These are phyloP conservation scores for Farysia itapuensis DNA, from an alignment of 1,284 basidiomycete species.

Conservation along the genomic window DNA sequence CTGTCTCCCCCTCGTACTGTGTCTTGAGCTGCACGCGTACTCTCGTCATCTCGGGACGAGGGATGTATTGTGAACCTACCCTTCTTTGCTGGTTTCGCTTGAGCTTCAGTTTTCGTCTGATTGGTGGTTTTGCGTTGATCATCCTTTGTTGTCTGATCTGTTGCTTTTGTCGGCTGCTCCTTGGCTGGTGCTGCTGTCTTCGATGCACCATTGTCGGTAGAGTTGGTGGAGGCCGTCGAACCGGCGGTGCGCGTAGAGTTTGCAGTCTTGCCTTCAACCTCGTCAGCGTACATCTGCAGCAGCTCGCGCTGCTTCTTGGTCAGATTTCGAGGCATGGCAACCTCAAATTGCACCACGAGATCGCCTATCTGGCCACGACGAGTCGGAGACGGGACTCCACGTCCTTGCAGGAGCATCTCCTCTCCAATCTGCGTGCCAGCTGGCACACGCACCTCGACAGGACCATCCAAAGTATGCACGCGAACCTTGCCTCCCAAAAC, in stretches of 20 bases:
- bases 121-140: slow-evolving; percentile 5
- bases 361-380: slow-evolving; percentile 72
- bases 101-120: slow-evolving; percentile 3
- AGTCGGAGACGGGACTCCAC: slow-evolving; percentile 72
- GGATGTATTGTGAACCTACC: slow-evolving; percentile 39
- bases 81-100: slow-evolving; percentile 9
- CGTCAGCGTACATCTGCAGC: slow-evolving; percentile 86
- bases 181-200: neutral
- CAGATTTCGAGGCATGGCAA: slow-evolving; percentile 86
- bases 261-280: slow-evolving; percentile 59
- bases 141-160: neutral
- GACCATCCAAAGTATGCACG: slow-evolving; percentile 92
- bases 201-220: neutral
- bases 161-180: neutral
- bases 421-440: slow-evolving; percentile 93
- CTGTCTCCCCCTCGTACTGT: too few species aligned
- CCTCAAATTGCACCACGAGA: slow-evolving; percentile 83
- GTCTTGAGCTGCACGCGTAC: too few species aligned
- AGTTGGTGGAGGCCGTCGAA: neutral
- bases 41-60: slow-evolving; percentile 28
- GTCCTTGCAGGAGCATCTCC: slow-evolving; percentile 89
- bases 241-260: neutral
- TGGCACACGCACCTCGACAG: slow-evolving; percentile 91
- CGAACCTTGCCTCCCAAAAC: slow-evolving; percentile 87
- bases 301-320: slow-evolving; percentile 81